A percentile compares a stretch with the other conserved stretches of the same genome.
phyloP scores from a whole-genome alignment of 2,329 filamentous ascomycete species.

The Chalara sp. region DNA sequence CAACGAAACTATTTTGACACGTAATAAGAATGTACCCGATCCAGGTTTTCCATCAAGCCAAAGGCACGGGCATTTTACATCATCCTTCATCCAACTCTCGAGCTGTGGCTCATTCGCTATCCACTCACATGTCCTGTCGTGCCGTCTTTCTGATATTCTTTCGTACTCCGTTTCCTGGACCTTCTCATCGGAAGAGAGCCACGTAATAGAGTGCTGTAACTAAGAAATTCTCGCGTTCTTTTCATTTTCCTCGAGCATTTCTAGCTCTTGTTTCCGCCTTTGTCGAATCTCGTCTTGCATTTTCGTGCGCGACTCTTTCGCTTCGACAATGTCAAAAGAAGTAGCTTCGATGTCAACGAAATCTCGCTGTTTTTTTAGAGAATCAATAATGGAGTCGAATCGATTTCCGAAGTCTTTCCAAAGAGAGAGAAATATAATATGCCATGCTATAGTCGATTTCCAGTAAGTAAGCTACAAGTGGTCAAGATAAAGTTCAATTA shows the following conservation, averaged over 20 bases:
- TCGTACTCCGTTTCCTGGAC: too few species aligned
- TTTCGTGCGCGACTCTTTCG: conserved; percentile 2
- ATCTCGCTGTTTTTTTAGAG: conserved; percentile 9
- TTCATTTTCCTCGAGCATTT: conserved; percentile 5
- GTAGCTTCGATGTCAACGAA: conserved; percentile 10
- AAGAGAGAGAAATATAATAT: conserved; percentile 8
- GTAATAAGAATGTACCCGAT: too few species aligned
- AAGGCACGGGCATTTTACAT: too few species aligned
- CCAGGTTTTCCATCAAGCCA: too few species aligned
- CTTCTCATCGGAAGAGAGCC: too few species aligned
- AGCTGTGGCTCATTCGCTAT: too few species aligned
- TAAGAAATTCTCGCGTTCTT: too few species aligned
- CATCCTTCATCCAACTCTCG: too few species aligned
- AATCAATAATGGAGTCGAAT: conserved; percentile 7
- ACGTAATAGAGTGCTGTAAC: too few species aligned
- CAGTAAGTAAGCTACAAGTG: background rate
- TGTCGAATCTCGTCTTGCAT: conserved; percentile 2
- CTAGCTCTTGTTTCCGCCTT: background rate
- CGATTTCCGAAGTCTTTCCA: conserved; percentile 12
- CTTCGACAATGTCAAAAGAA: conserved; percentile 11
- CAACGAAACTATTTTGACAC: too few species aligned
- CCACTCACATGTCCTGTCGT: too few species aligned
- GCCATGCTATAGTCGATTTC: conserved; percentile 9
- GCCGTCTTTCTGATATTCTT: too few species aligned
- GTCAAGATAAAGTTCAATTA: conserved; percentile 11